These are phyloP conservation scores for Aureobasidium leucospermi DNA, from an alignment of 2,329 filamentous ascomycete genomes.

Conservation along the genomic window DNA sequence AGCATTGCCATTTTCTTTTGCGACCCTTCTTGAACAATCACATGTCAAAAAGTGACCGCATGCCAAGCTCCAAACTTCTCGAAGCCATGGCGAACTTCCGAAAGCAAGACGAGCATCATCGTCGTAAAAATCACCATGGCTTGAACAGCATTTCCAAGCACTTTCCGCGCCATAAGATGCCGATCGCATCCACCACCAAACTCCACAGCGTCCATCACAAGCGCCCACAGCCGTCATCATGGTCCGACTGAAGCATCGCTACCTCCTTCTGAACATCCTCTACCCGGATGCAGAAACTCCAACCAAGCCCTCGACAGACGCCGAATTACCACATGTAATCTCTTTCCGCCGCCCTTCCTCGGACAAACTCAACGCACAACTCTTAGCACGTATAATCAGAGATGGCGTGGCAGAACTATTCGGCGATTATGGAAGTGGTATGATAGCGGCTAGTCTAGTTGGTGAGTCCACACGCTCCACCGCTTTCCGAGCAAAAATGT, in stretches of 20 bases:
- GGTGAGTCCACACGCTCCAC: constrained; percentile 40
- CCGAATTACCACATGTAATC: constrained; percentile 52
- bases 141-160: background rate
- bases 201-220: background rate
- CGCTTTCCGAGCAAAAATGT: too few species aligned
- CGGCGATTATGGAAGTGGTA: constrained; percentile 81
- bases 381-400: constrained; percentile 63
- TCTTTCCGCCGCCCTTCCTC: constrained; percentile 73
- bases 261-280: constrained; percentile 88
- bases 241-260: constrained; percentile 95
- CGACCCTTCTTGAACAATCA: background rate
- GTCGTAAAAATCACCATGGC: background rate
- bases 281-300: constrained; percentile 52
- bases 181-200: background rate
- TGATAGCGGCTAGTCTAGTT: constrained; percentile 60
- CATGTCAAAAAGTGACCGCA: background rate
- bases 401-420: constrained; percentile 65
- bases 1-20: background rate
- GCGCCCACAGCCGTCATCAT: constrained; percentile 42
- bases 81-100: background rate
- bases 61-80: background rate
- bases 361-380: constrained; percentile 58
- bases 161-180: background rate
- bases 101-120: background rate
- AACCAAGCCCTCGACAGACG: constrained; percentile 20